These are phyloP conservation scores for Pseudocercospora cruenta DNA, from an alignment of 2,329 filamentous ascomycete genomes.

Conservation along the genomic window DNA sequence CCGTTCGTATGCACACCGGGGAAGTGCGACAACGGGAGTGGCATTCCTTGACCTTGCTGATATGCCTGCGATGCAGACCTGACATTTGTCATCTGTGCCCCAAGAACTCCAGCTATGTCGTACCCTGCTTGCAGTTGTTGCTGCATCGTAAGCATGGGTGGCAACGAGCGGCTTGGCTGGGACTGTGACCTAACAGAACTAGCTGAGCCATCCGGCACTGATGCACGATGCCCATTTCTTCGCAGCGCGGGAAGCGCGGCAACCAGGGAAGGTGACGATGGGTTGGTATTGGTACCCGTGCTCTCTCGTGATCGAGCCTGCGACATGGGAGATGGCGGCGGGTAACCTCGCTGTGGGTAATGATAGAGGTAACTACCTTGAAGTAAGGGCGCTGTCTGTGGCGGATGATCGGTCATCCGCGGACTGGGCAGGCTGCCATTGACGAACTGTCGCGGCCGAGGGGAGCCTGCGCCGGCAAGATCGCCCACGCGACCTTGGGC, in stretches of 20 bases:
- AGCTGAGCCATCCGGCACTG: conserved; percentile 46
- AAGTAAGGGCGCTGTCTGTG: conserved; percentile 42
- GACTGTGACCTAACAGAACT: conserved; percentile 53
- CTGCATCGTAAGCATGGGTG: conserved; percentile 44
- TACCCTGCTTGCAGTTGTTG: conserved; percentile 45
- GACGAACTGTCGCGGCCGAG: conserved; percentile 38
- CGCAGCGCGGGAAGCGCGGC: conserved; percentile 49
- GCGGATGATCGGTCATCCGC: conserved; percentile 36
- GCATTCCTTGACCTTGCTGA: conserved; percentile 29
- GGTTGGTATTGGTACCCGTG: conserved; percentile 49
- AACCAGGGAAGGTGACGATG: conserved; percentile 53
- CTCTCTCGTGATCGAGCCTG: conserved; percentile 44
- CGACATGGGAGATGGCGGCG: conserved; percentile 42
- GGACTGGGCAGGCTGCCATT: conserved; percentile 38
- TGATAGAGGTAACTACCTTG: conserved; percentile 49
- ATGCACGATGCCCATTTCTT: conserved; percentile 47
- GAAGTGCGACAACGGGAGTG: conserved; percentile 29
- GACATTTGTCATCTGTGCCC: conserved; percentile 39
- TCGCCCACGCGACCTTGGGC: conserved; percentile 40
- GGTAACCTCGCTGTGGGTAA: conserved; percentile 50
- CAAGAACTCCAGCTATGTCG: conserved; percentile 40
- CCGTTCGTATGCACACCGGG: conserved; percentile 27
- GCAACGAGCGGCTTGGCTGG: conserved; percentile 51
- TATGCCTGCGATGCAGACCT: conserved; percentile 33
- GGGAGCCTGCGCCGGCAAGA: conserved; percentile 45